Evolutionary conservation across 169 alveolate genomes (phyloP).

Genomic region (Plasmodium berghei): DNA sequence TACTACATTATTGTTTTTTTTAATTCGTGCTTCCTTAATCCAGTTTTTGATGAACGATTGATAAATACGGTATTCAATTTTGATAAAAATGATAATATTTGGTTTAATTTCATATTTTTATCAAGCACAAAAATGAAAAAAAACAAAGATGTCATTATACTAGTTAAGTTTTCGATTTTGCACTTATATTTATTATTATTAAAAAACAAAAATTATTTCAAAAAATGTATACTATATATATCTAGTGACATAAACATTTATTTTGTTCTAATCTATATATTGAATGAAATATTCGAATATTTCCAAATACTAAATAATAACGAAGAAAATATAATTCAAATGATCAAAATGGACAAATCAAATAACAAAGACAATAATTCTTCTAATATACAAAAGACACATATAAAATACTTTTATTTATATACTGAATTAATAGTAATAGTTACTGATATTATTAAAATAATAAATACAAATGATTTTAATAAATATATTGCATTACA

Average conservation of each 20-base stretch:
- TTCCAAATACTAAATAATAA: conserved; percentile 39
- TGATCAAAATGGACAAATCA: neutral
- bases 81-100: conserved; percentile 62
- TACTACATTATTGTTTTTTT: conserved; percentile 58
- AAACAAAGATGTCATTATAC: conserved; percentile 42
- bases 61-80: conserved; percentile 39
- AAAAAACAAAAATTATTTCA: conserved; percentile 56
- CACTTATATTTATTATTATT: conserved; percentile 57
- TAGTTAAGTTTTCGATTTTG: conserved; percentile 70
- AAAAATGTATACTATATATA: conserved; percentile 58
- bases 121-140: conserved; percentile 48
- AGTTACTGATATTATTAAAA: conserved; percentile 54
- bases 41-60: conserved; percentile 48
- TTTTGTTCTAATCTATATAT: conserved; percentile 54
- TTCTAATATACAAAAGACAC: neutral
- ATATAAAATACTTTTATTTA: conserved; percentile 42
- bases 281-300: conserved; percentile 60
- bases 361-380: conserved; percentile 13
- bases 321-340: conserved; percentile 1
- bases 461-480: conserved; percentile 59
- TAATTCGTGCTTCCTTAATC: conserved; percentile 61
- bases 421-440: conserved; percentile 47
- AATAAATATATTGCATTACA: conserved; percentile 62
- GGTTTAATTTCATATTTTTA: conserved; percentile 66
- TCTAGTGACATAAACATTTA: conserved; percentile 70